Evolutionary conservation across 208 protist species (phyloP), one percentile per base, ranked within the genome.

Genomic region (Porcisia deanei): DNA sequence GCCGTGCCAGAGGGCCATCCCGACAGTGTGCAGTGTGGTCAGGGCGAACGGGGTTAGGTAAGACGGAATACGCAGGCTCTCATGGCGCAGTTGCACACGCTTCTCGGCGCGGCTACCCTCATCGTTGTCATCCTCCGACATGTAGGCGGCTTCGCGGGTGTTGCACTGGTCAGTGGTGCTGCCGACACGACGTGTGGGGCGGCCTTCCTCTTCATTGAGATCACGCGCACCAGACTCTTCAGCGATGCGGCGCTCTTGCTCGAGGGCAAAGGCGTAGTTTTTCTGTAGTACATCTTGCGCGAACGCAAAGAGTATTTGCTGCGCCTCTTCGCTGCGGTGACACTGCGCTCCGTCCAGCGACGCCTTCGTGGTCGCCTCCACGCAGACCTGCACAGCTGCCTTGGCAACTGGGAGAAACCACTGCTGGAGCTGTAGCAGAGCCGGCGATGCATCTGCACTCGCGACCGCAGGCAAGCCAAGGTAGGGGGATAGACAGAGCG

Each of bases 271-370:
- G 37, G 90, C 76, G 55, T 92, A 92, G 76, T 96, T 86, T 77
- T 95, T 96, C 80, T 95, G 90, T n/a, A 96, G 81, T 20, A 94
- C 78, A 64, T 97, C 94, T 64, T 97, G 94, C 71, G 80, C 79
- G 86, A 96, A 96, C 1, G 90, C 87, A 72, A 95, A 91, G 41
- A 94, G 76, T 39, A 89, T 55, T 5, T 78, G 71, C 25, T 75
- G 65, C 52, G 71, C 78, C 25, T 79, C 39, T 53, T 86, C 75
- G 16, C 39, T 43, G 14, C 67, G 39, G 25, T 74, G 41, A 49
- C 74, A 54, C 14, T 8, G 20, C 22, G 34, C 43, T 12, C 30
- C 55, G 39, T 39, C 18, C 30, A 14, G 25, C 25, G 9, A 18
- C 49, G 25, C 72, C 25, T 47, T 70, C 1, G 70, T 45, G 53